phyloP scores from a whole-genome alignment of 805 yeast genomes.

The Dipodascopsis tothii region DNA sequence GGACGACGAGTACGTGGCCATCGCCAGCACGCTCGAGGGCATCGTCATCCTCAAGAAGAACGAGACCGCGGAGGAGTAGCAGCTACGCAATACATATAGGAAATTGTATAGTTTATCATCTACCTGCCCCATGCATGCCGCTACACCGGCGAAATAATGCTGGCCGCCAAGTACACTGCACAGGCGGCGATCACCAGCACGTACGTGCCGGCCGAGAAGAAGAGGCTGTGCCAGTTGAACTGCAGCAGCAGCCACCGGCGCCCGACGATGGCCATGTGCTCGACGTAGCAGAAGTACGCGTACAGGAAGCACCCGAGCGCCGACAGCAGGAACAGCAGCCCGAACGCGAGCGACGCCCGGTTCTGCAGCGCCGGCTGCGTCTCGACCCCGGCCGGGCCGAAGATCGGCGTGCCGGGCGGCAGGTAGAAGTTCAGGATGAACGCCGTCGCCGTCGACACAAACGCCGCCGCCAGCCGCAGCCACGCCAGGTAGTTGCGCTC shows the following conservation, averaged over 20 bases:
- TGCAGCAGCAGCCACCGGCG: conserved; percentile 16
- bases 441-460: conserved; percentile 18
- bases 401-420: conserved; percentile 16
- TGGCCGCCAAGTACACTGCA: conserved; percentile 21
- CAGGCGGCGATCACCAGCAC: conserved; percentile 12
- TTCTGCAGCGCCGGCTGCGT: conserved; percentile 14
- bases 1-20: conserved; percentile 81
- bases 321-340: conserved; percentile 12
- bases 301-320: conserved; percentile 12
- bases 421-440: conserved; percentile 15
- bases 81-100: too few species aligned
- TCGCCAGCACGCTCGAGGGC: conserved; percentile 81
- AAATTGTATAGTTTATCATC: neutral
- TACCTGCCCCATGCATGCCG: neutral
- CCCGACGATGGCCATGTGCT: conserved; percentile 13
- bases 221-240: conserved; percentile 14
- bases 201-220: conserved; percentile 11
- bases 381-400: conserved; percentile 6
- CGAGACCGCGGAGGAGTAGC: conserved; percentile 17
- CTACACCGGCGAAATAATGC: conserved; percentile 3
- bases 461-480: conserved; percentile 21
- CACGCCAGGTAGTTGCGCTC: conserved; percentile 22
- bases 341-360: conserved; percentile 19
- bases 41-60: conserved; percentile 86
- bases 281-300: conserved; percentile 13